Conservation (phyloP, 176 grass and related monocot species). For the Carex scoparia region DNA sequence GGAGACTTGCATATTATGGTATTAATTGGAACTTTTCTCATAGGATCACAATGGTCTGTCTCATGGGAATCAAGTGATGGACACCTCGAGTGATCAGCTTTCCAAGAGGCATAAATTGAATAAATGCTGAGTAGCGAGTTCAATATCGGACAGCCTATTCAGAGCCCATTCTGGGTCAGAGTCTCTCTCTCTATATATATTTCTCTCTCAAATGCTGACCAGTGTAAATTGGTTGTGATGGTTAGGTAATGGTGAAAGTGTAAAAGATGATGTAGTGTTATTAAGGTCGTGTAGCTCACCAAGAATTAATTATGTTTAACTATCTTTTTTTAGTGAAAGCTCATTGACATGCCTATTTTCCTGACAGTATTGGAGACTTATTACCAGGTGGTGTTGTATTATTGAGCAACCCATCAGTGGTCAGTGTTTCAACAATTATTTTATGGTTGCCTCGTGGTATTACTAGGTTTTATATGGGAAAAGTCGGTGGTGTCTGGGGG, state of each 20-base stretch:
- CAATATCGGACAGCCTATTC: not conserved
- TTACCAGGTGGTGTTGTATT: not conserved
- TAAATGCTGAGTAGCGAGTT: slow-evolving; percentile 10
- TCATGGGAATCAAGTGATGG: slow-evolving; percentile 27
- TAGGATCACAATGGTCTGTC: slow-evolving; percentile 27
- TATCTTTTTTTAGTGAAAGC: not conserved
- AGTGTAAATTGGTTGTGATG: slow-evolving; percentile 7
- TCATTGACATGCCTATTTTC: not conserved
- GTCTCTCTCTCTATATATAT: not conserved
- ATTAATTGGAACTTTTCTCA: not conserved
- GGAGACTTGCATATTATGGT: not conserved
- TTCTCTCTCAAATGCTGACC: not conserved
- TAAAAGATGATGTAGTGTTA: not conserved
- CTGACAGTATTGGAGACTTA: not conserved
- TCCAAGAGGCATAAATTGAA: slow-evolving; percentile 35
- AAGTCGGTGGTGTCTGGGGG: not conserved
- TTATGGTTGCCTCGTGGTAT: not conserved
- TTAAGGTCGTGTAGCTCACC: not conserved
- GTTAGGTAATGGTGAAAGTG: slow-evolving; percentile 8
- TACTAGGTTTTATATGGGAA: not conserved
- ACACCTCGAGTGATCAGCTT: slow-evolving; percentile 27
- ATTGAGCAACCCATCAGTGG: not conserved
- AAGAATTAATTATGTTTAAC: not conserved
- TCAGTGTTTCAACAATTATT: not conserved
- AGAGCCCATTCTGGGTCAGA: not conserved